Evolutionary conservation across 495 filamentous ascomycete species (phyloP).

Genomic region (Echria macrotheca): DNA sequence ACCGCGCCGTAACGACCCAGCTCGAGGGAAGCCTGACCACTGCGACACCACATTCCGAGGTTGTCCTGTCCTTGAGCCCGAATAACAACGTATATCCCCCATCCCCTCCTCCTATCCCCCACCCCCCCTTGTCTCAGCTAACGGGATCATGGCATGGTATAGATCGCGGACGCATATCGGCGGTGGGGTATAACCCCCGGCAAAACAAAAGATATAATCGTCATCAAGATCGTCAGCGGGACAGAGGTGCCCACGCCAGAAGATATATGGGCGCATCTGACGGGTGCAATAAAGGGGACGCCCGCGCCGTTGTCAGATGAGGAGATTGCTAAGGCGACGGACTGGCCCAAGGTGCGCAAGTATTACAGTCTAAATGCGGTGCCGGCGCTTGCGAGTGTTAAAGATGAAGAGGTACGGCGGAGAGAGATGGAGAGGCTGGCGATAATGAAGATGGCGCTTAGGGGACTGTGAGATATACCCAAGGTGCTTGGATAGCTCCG

Average conservation of each 20-base stretch:
- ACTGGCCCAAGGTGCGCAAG: constrained; percentile 69
- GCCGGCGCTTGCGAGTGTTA: constrained; percentile 33
- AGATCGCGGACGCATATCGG: constrained; percentile 90
- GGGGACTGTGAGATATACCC: constrained; percentile 40
- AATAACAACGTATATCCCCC: constrained; percentile 69
- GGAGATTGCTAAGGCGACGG: constrained; percentile 49
- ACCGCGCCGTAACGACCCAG: constrained; percentile 66
- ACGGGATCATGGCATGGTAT: constrained; percentile 12
- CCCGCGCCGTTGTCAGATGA: constrained; percentile 59
- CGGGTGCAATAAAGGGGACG: constrained; percentile 55
- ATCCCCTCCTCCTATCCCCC: constrained; percentile 11
- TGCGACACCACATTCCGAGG: constrained; percentile 88
- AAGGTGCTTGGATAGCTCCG: too few relatives aligned
- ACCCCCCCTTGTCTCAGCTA: constrained; percentile 16
- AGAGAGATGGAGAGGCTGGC: constrained; percentile 56
- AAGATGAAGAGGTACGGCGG: constrained; percentile 31
- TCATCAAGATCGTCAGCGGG: constrained; percentile 59
- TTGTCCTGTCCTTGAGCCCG: constrained; percentile 73
- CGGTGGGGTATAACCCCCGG: constrained; percentile 72
- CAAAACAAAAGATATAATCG: constrained; percentile 60
- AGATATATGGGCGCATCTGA: constrained; percentile 60
- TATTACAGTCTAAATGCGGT: constrained; percentile 69
- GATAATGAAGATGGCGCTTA: constrained; percentile 68
- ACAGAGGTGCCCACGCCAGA: constrained; percentile 29
- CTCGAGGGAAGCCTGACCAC: constrained; percentile 58